Evolutionary conservation across 805 yeast genomes (phyloP), one percentile per base, ranked within the genome.

Genomic region (Candida qinlingensis): DNA sequence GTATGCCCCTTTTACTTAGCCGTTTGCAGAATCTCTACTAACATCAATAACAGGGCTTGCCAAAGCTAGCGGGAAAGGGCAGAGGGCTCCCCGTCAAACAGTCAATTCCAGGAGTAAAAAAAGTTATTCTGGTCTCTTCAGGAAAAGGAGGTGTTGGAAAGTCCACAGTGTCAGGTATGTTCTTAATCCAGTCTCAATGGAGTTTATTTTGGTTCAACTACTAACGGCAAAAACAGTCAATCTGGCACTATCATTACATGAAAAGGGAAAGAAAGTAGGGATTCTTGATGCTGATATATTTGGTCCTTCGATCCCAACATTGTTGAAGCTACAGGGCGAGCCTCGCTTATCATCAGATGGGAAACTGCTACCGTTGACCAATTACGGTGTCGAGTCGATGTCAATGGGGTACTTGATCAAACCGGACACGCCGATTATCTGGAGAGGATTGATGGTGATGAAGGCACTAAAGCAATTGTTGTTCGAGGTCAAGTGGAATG

Each of bases 71-170:
- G 7, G 46, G 73, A 71, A 35, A 65, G 57, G 69, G 78, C 7
- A 72, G 75, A 30, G 82, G 83, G 1, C 60, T 83, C 1, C 87
- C 88, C 0, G 64, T 80, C 8, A 75, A 70, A 49, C 78, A 73
- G 49, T 64, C 65, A 13, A 77, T 88, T 33, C 77, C 83, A 0
- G 77, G 77, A n/a, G 92, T 85, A 2, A 66, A 71, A 7, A 80
- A 75, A 44, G 73, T 87, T 2, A 53, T 88, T 78, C 84, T 65
- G 75, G 96, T 8, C 72, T 90, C 77, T 4, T 79, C 85, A 0
- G 87, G 87, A 2, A 82, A 82, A 61, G 88, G 95, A 1, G 96
- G 96, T 6, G 96, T 88, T 3, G 96, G 96, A 0, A 88, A 88
- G 62, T 85, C 95, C 0, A 89, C 96, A 1, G 72, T 87, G 3